Conservation (phyloP, 495 filamentous ascomycete species). For the Podospora appendiculata region DNA sequence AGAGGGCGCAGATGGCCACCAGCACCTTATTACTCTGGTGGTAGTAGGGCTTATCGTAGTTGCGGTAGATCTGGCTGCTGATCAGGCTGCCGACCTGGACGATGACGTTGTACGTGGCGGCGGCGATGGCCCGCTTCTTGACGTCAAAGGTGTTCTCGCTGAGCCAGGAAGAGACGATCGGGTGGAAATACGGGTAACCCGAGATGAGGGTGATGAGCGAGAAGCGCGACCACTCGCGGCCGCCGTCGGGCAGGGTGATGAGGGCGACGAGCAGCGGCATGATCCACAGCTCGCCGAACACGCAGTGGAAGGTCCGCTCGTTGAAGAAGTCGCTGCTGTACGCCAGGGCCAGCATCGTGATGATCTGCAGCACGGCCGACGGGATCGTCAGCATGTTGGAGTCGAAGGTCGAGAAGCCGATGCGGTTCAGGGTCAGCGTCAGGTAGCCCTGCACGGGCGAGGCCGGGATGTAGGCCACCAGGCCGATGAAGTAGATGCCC, state of each 20-base stretch:
- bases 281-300: constrained; percentile 40
- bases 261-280: constrained; percentile 36
- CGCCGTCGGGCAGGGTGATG: constrained; percentile 24
- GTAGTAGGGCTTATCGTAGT: constrained; percentile 51
- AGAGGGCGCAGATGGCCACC: constrained; percentile 41
- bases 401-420: constrained; percentile 40
- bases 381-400: constrained; percentile 41
- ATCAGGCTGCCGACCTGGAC: constrained; percentile 56
- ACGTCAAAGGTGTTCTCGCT: constrained; percentile 48
- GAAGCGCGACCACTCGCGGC: constrained; percentile 34
- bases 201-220: constrained; percentile 26
- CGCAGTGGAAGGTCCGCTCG: constrained; percentile 37
- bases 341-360: constrained; percentile 35
- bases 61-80: constrained; percentile 52
- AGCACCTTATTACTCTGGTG: constrained; percentile 53
- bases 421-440: constrained; percentile 29
- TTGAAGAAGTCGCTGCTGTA: constrained; percentile 35
- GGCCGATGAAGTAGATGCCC: constrained; percentile 37
- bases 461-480: constrained; percentile 41
- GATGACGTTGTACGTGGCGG: constrained; percentile 57
- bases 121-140: constrained; percentile 46
- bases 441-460: constrained; percentile 35
- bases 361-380: constrained; percentile 32
- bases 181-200: constrained; percentile 36
- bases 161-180: constrained; percentile 35